These are phyloP conservation scores for Acanthochlamys bracteata DNA, from an alignment of 106 monocot genomes.

Conservation along the genomic window DNA sequence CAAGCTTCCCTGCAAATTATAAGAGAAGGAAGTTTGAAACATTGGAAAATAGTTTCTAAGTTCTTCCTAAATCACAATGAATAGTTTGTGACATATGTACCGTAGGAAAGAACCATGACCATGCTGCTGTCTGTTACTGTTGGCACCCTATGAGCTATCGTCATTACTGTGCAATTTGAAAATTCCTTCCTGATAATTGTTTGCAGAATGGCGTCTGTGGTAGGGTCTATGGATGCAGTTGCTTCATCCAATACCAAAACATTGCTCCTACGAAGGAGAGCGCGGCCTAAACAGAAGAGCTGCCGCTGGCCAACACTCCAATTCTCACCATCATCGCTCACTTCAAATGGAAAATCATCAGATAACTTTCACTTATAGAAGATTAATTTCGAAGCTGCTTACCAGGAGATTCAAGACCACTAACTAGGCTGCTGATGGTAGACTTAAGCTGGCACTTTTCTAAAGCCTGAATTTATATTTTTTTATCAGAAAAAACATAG, in stretches of 20 bases:
- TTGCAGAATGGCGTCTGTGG: slow-evolving; percentile 5
- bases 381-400: not conserved
- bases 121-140: slow-evolving; percentile 11
- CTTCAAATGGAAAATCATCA: not conserved
- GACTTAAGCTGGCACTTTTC: slow-evolving; percentile 11
- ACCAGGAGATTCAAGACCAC: slow-evolving; percentile 8
- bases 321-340: slow-evolving; percentile 15
- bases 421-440: not conserved
- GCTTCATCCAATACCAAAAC: slow-evolving; percentile 12
- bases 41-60: not conserved
- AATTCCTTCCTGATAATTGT: slow-evolving; percentile 8
- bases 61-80: too few species aligned
- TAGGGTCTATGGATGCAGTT: slow-evolving; percentile 4
- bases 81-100: not conserved
- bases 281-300: slow-evolving; percentile 5
- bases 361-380: not conserved
- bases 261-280: slow-evolving; percentile 7
- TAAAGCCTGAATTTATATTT: not conserved
- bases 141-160: slow-evolving; percentile 12
- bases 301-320: slow-evolving; percentile 12
- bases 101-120: slow-evolving; percentile 14
- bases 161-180: slow-evolving; percentile 10
- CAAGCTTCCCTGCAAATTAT: slow-evolving; percentile 52
- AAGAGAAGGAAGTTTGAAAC: too few species aligned
- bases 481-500: too few species aligned